Evolutionary conservation across 495 filamentous ascomycete species (phyloP).

Genomic region (Stereocaulon alpinum): DNA sequence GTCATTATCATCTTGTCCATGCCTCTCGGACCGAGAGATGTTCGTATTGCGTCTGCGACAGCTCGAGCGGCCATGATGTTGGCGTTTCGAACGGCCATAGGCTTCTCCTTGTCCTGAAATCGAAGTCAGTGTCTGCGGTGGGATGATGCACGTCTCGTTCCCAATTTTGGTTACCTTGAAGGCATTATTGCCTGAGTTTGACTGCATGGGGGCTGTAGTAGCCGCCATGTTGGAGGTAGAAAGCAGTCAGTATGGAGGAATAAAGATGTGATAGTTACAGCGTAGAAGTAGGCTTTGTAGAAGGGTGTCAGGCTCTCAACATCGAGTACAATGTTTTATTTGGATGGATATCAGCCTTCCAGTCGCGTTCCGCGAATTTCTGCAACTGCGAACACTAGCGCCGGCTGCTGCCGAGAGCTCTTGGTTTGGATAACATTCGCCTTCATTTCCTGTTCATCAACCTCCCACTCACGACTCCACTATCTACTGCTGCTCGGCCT

Average conservation of each 20-base stretch:
- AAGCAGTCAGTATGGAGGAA: constrained; percentile 7
- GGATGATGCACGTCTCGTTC: constrained; percentile 16
- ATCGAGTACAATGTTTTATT: not conserved
- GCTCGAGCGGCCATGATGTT: constrained; percentile 98
- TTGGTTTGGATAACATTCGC: constrained; percentile 35
- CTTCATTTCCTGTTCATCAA: constrained; percentile 26
- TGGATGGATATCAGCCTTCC: constrained; percentile 3
- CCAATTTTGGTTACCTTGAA: constrained; percentile 57
- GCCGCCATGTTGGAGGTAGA: constrained; percentile 52
- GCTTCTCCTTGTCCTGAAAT: constrained; percentile 92
- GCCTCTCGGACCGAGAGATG: constrained; percentile 61
- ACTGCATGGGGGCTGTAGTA: constrained; percentile 29
- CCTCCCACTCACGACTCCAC: constrained; percentile 24
- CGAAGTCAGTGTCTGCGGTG: constrained; percentile 39
- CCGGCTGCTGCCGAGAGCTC: constrained; percentile 19
- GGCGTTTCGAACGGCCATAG: constrained; percentile 81
- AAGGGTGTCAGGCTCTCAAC: not conserved
- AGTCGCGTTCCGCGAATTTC: constrained; percentile 35
- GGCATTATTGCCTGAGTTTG: constrained; percentile 52
- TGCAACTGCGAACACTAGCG: constrained; percentile 23
- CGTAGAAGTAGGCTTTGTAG: not conserved
- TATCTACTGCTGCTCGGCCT: constrained; percentile 4
- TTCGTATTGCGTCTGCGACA: constrained; percentile 93
- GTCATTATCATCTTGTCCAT: constrained; percentile 99
- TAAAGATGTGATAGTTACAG: not conserved